Evolutionary conservation across 805 yeast species (phyloP).

Genomic region (Priceomyces melissophilus): DNA sequence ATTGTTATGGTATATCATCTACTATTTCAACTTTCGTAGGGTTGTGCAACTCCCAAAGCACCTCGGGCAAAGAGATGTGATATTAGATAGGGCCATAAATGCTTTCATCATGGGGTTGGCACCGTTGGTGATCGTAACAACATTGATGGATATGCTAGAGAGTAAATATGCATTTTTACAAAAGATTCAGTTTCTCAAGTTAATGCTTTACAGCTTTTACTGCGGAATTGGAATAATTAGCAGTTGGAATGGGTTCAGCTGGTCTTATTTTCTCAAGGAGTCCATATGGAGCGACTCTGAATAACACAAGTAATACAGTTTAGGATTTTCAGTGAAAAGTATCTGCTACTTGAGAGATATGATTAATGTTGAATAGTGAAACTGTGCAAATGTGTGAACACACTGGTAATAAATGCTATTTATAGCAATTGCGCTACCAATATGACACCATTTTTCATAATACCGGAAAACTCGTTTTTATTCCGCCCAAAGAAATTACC

Average conservation of each 20-base stretch:
- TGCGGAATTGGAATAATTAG: slow-evolving; percentile 81
- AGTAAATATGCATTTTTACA: slow-evolving; percentile 50
- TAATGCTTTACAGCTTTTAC: slow-evolving; percentile 82
- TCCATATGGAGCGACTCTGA: slow-evolving; percentile 48
- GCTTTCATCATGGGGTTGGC: slow-evolving; percentile 65
- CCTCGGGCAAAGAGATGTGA: slow-evolving; percentile 20
- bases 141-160: slow-evolving; percentile 52
- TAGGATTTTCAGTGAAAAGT: too few relatives aligned
- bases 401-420: too few relatives aligned
- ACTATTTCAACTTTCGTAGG: slow-evolving; percentile 66
- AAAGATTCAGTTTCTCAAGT: slow-evolving; percentile 66
- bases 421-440: too few relatives aligned
- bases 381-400: too few relatives aligned
- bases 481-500: too few relatives aligned
- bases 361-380: too few relatives aligned
- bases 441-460: too few relatives aligned
- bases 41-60: slow-evolving; percentile 57
- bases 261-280: slow-evolving; percentile 86
- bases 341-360: too few relatives aligned
- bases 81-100: slow-evolving; percentile 66
- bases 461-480: too few relatives aligned
- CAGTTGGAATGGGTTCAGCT: slow-evolving; percentile 84
- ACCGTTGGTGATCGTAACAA: slow-evolving; percentile 52
- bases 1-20: slow-evolving; percentile 79
- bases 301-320: too few relatives aligned